Percentiles rank a stretch among this genome's conserved stretches.
These are phyloP conservation scores for Arthrinium puccinioides DNA, from an alignment of 2,329 filamentous ascomycete genomes.

Conservation along the genomic window DNA sequence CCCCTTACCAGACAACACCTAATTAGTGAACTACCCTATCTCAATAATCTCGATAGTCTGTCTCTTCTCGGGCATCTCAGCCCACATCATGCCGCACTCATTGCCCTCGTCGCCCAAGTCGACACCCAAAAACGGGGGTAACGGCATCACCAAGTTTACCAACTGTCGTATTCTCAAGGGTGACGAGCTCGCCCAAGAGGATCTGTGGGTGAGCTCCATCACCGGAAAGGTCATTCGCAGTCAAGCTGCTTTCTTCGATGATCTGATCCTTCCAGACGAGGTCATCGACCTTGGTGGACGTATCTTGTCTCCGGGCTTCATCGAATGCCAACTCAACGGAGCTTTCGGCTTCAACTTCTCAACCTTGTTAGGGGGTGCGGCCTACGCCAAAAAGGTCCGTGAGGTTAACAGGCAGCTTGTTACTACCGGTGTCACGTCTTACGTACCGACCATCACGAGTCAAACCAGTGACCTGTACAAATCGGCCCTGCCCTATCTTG, in stretches of 20 bases:
- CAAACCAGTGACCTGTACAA: conserved; percentile 77
- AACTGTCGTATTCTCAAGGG: conserved; percentile 75
- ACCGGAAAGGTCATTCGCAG: conserved; percentile 77
- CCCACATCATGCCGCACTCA: conserved; percentile 20
- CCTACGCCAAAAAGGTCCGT: conserved; percentile 66
- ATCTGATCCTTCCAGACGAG: conserved; percentile 61
- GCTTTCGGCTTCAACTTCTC: conserved; percentile 93
- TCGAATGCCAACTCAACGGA: conserved; percentile 88
- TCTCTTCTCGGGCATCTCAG: background rate
- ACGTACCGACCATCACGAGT: conserved; percentile 79
- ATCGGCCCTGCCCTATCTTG: conserved; percentile 69
- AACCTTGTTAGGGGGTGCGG: conserved; percentile 56
- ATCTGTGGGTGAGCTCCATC: conserved; percentile 80
- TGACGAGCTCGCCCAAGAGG: conserved; percentile 61
- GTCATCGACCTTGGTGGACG: conserved; percentile 75
- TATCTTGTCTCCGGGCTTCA: conserved; percentile 78
- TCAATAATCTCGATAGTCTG: no score
- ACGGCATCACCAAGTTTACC: conserved; percentile 73
- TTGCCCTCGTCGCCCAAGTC: conserved; percentile 35
- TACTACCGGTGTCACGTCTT: conserved; percentile 78
- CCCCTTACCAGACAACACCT: conserved; percentile 22
- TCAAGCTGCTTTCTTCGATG: conserved; percentile 60
- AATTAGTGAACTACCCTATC: conserved; percentile 8
- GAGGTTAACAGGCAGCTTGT: conserved; percentile 66
- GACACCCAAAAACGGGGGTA: conserved; percentile 33